A percentile compares a stretch with the other conserved stretches of the same genome.
Evolutionary conservation across 768 basidiomycete genomes (phyloP).

Genomic region (Suillus cothurnatus): DNA sequence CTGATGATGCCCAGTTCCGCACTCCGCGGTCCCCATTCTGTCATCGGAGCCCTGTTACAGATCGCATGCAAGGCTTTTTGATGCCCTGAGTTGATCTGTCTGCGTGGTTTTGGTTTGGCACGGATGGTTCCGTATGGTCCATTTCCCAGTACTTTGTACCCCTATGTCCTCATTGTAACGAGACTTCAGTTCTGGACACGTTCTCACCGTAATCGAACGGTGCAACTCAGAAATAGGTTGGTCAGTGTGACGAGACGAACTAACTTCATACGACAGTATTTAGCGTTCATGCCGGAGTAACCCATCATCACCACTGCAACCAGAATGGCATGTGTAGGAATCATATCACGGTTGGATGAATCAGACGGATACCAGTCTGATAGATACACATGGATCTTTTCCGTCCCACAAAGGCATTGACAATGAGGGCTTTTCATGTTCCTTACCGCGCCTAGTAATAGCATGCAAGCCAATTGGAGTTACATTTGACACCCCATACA

Average conservation of each 20-base stretch:
- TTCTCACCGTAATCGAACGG: slow-evolving; percentile 4
- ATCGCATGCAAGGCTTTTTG: background rate
- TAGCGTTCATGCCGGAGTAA: background rate
- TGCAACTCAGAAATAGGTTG: background rate
- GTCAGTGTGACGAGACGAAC: slow-evolving; percentile 1
- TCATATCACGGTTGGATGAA: slow-evolving; percentile 5
- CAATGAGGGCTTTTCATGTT: background rate
- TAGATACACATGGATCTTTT: slow-evolving; percentile 11
- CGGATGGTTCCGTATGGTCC: background rate
- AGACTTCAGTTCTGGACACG: background rate
- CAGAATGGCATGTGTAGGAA: slow-evolving; percentile 8
- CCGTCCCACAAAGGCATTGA: background rate
- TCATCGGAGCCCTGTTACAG: slow-evolving; percentile 2
- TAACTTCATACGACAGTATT: background rate
- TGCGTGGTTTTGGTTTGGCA: background rate
- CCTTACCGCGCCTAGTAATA: slow-evolving; percentile 4
- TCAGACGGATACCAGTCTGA: slow-evolving; percentile 10
- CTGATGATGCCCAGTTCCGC: slow-evolving; percentile 8
- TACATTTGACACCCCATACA: slow-evolving; percentile 4
- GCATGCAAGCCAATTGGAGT: background rate
- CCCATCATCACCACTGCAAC: slow-evolving; percentile 3
- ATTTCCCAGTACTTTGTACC: background rate
- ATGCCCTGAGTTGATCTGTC: background rate
- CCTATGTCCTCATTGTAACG: slow-evolving; percentile 6
- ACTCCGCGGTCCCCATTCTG: slow-evolving; percentile 20